Evolutionary conservation across 1,284 basidiomycete genomes (phyloP).

Genomic region (Peniophora sp.): DNA sequence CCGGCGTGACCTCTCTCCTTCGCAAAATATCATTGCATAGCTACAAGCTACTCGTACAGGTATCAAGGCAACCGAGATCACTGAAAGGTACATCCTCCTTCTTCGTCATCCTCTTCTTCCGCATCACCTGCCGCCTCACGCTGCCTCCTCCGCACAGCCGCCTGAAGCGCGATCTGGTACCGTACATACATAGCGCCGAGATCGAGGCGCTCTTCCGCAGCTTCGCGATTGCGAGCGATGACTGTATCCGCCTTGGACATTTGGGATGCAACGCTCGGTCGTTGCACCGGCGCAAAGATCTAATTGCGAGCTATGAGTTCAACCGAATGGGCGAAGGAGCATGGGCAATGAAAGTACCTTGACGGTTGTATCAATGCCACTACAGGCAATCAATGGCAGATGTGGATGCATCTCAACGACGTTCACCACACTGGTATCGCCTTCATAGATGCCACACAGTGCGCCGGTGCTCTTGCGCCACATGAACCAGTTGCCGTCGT

Average conservation of each 20-base stretch:
- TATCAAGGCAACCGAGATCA: slow-evolving; percentile 11
- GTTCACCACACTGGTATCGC: slow-evolving; percentile 80
- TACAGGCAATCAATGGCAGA: slow-evolving; percentile 75
- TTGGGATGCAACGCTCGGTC: slow-evolving; percentile 42
- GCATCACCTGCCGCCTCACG: too few relatives aligned
- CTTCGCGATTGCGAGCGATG: slow-evolving; percentile 35
- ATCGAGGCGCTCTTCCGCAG: slow-evolving; percentile 17
- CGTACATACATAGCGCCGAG: slow-evolving; percentile 26
- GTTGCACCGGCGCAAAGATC: slow-evolving; percentile 63
- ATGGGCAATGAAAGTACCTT: slow-evolving; percentile 47
- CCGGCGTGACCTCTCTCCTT: background rate
- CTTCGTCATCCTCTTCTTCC: slow-evolving; percentile 4
- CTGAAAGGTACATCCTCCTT: slow-evolving; percentile 9
- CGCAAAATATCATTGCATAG: background rate
- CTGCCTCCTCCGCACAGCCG: slow-evolving; percentile 4
- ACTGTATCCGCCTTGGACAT: slow-evolving; percentile 45
- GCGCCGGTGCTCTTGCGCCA: slow-evolving; percentile 69
- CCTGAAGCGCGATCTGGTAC: slow-evolving; percentile 22
- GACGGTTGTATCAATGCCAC: slow-evolving; percentile 84
- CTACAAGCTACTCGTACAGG: slow-evolving; percentile 7
- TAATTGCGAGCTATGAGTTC: slow-evolving; percentile 18
- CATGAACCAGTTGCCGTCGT: slow-evolving; percentile 82
- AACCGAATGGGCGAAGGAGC: background rate
- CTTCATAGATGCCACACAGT: slow-evolving; percentile 76
- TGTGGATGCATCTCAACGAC: slow-evolving; percentile 82